Percentiles rank a stretch among this genome's conserved stretches.
These are phyloP conservation scores for Ramaria sp. DNA, from an alignment of 768 basidiomycete genomes.

Conservation along the genomic window DNA sequence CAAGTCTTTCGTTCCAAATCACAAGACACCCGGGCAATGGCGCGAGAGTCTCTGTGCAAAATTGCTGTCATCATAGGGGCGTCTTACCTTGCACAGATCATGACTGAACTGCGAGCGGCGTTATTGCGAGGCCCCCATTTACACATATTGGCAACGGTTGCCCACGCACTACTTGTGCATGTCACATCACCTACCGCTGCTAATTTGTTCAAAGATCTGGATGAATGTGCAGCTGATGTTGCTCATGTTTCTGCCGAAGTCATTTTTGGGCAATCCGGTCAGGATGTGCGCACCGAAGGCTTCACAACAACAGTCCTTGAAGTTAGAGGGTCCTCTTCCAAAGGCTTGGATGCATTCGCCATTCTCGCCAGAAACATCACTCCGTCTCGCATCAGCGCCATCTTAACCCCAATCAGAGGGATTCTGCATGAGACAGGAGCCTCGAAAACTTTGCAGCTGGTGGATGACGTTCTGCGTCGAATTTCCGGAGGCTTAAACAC, in stretches of 20 bases:
- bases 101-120: constrained; percentile 77
- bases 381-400: constrained; percentile 60
- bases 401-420: constrained; percentile 69
- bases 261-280: constrained; percentile 88
- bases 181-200: constrained; percentile 56
- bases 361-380: constrained; percentile 72
- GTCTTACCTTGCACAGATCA: constrained; percentile 55
- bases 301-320: constrained; percentile 95
- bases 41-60: constrained; percentile 71
- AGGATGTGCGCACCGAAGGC: constrained; percentile 77
- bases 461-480: constrained; percentile 82
- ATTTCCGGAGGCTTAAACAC: constrained; percentile 77
- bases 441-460: constrained; percentile 65
- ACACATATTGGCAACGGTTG: constrained; percentile 79
- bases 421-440: constrained; percentile 84
- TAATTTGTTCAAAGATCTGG: constrained; percentile 49
- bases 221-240: constrained; percentile 68
- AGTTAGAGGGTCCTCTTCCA: constrained; percentile 72
- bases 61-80: constrained; percentile 68
- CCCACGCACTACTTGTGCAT: constrained; percentile 73
- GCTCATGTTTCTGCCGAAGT: constrained; percentile 80
- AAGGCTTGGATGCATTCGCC: constrained; percentile 78
- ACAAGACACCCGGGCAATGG: constrained; percentile 84
- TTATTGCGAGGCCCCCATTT: constrained; percentile 88
- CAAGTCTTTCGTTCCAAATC: constrained; percentile 90